phyloP scores from a whole-genome alignment of 441 rosid genomes.

The Euphorbia celastroides region DNA sequence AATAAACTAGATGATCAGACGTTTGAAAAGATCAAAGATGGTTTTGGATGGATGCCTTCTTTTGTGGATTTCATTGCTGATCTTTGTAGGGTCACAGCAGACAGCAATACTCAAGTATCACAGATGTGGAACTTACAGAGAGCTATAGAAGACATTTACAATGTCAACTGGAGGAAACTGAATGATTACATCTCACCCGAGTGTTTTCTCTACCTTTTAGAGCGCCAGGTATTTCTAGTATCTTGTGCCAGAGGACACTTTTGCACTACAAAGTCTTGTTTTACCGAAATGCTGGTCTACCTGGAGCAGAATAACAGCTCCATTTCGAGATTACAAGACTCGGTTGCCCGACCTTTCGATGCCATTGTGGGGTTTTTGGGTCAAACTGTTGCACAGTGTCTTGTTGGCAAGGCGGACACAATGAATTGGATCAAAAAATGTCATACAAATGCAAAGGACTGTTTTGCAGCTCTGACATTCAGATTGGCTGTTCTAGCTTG shows the following conservation, averaged over 20 bases:
- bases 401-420: slow-evolving; percentile 15
- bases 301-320: background rate
- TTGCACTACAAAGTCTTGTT: slow-evolving; percentile 29
- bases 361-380: slow-evolving; percentile 5
- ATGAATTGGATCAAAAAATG: slow-evolving; percentile 30
- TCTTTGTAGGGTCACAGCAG: slow-evolving; percentile 13
- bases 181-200: slow-evolving; percentile 33
- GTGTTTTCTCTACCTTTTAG: slow-evolving; percentile 41
- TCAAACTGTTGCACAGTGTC: slow-evolving; percentile 10
- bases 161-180: slow-evolving; percentile 28
- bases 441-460: slow-evolving; percentile 6
- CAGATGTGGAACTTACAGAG: slow-evolving; percentile 19
- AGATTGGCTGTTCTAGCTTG: slow-evolving; percentile 34
- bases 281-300: slow-evolving; percentile 19
- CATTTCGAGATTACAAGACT: background rate
- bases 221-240: slow-evolving; percentile 27
- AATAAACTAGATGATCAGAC: slow-evolving; percentile 10
- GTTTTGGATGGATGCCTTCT: slow-evolving; percentile 13
- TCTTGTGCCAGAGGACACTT: slow-evolving; percentile 21
- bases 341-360: background rate
- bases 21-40: slow-evolving; percentile 14
- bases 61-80: slow-evolving; percentile 26
- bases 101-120: background rate
- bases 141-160: slow-evolving; percentile 32
- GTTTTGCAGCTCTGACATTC: slow-evolving; percentile 24